These are phyloP conservation scores for Abelmoschus esculentus DNA, from an alignment of 345 rosid genomes.

Conservation along the genomic window DNA sequence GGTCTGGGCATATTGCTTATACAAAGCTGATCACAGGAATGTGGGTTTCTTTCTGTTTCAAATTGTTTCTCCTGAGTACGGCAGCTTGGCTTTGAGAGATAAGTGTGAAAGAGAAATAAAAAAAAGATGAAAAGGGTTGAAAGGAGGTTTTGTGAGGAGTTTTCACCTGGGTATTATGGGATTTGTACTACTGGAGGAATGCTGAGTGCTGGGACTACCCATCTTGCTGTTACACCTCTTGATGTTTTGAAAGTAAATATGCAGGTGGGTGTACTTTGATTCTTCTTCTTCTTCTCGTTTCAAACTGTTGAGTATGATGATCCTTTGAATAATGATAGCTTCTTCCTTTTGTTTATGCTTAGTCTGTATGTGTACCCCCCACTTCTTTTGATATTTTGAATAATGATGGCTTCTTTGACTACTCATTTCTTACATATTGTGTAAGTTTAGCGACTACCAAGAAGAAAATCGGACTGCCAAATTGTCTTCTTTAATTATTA, in stretches of 20 bases:
- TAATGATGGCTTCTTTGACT: too few species aligned
- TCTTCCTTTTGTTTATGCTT: background rate
- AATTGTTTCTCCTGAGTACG: background rate
- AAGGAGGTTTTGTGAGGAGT: slow-evolving; percentile 23
- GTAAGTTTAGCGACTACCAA: too few species aligned
- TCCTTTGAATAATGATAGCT: background rate
- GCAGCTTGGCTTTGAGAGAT: background rate
- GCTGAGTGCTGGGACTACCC: slow-evolving; percentile 59
- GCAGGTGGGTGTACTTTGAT: slow-evolving; percentile 30
- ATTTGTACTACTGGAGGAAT: slow-evolving; percentile 47
- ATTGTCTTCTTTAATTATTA: too few species aligned
- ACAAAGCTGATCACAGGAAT: background rate
- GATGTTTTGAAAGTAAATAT: slow-evolving; percentile 64
- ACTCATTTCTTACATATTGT: too few species aligned
- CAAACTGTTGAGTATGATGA: background rate
- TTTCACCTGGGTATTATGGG: slow-evolving; percentile 43
- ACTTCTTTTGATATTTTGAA: background rate
- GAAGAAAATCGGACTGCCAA: too few species aligned
- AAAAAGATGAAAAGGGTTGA: slow-evolving; percentile 2
- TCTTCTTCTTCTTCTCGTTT: background rate
- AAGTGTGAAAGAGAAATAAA: too few species aligned
- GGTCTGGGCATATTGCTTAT: background rate
- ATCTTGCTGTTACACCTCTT: slow-evolving; percentile 50
- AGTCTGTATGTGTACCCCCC: background rate
- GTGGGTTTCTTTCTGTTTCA: background rate